Evolutionary conservation across 768 basidiomycete genomes (phyloP).

Genomic region (Amanita brunnescens): DNA sequence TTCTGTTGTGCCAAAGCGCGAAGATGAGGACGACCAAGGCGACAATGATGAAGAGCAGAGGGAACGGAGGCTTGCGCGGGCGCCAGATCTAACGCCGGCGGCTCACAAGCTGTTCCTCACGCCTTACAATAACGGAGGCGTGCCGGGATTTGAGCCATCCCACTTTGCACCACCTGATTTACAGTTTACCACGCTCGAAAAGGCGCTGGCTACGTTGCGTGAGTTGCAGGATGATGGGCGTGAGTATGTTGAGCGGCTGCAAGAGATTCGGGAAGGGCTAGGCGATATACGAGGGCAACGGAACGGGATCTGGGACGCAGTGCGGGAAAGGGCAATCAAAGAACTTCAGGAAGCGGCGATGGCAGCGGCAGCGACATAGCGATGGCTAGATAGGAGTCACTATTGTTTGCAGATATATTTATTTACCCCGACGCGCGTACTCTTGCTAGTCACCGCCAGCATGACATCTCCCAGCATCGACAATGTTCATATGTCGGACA

Average conservation of each 20-base stretch:
- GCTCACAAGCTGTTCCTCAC: slow-evolving; percentile 62
- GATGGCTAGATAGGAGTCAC: not conserved
- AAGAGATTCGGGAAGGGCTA: slow-evolving; percentile 75
- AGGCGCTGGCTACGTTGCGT: slow-evolving; percentile 60
- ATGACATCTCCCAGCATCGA: slow-evolving; percentile 34
- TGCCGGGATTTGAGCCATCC: slow-evolving; percentile 45
- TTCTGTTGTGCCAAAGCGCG: slow-evolving; percentile 55
- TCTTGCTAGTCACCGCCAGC: slow-evolving; percentile 13
- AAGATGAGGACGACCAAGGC: slow-evolving; percentile 60
- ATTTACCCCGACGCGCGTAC: slow-evolving; percentile 2
- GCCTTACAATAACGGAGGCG: slow-evolving; percentile 37
- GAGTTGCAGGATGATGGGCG: slow-evolving; percentile 83
- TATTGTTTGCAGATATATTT: not conserved
- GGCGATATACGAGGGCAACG: slow-evolving; percentile 69
- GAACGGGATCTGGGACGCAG: slow-evolving; percentile 66
- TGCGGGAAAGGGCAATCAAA: slow-evolving; percentile 63
- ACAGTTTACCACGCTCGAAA: slow-evolving; percentile 66
- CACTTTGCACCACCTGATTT: slow-evolving; percentile 58
- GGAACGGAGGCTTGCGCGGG: slow-evolving; percentile 38
- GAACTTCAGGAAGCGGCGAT: slow-evolving; percentile 65
- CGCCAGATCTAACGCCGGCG: slow-evolving; percentile 58
- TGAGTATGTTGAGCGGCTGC: slow-evolving; percentile 78
- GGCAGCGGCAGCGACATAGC: slow-evolving; percentile 19
- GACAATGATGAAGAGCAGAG: slow-evolving; percentile 30
- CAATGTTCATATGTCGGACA: slow-evolving; percentile 17